A percentile compares a stretch with the other conserved stretches of the same genome.
Conservation (phyloP, 1,139 yeast genomes). For the Pneumocystis canis region DNA sequence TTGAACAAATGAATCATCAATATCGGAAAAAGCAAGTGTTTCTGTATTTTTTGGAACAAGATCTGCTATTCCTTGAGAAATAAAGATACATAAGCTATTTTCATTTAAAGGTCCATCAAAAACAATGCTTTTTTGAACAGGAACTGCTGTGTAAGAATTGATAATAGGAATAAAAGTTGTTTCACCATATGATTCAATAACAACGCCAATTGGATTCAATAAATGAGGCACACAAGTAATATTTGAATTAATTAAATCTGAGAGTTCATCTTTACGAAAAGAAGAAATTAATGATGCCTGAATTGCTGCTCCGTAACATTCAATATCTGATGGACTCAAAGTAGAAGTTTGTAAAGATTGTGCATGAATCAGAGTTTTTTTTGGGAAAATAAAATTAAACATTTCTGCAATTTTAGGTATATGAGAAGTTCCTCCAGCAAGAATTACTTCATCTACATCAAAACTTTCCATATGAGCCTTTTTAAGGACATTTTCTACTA, state of each 20-base stretch:
- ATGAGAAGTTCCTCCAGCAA: conserved; percentile 87
- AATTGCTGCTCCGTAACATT: conserved; percentile 91
- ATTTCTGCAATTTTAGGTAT: conserved; percentile 81
- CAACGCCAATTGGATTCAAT: conserved; percentile 69
- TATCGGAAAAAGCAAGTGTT: conserved; percentile 27
- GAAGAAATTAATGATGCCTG: conserved; percentile 82
- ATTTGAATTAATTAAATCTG: conserved; percentile 71
- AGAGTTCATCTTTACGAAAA: conserved; percentile 74
- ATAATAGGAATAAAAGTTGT: conserved; percentile 47
- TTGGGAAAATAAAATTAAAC: conserved; percentile 64
- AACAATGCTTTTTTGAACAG: conserved; percentile 64
- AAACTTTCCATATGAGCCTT: conserved; percentile 77
- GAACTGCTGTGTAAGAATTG: conserved; percentile 78
- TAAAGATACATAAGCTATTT: conserved; percentile 50
- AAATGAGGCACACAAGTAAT: conserved; percentile 84
- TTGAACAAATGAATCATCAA: conserved; percentile 65
- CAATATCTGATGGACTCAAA: conserved; percentile 73
- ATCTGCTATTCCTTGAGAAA: conserved; percentile 53
- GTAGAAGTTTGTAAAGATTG: conserved; percentile 69
- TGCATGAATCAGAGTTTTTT: conserved; percentile 58
- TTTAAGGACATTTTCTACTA: conserved; percentile 56
- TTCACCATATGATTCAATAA: conserved; percentile 48
- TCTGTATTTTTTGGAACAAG: conserved; percentile 9
- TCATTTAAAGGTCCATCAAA: conserved; percentile 38
- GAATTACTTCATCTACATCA: conserved; percentile 79